Conservation (phyloP, 2,329 filamentous ascomycete species). For the Colletotrichum tropicicola region DNA sequence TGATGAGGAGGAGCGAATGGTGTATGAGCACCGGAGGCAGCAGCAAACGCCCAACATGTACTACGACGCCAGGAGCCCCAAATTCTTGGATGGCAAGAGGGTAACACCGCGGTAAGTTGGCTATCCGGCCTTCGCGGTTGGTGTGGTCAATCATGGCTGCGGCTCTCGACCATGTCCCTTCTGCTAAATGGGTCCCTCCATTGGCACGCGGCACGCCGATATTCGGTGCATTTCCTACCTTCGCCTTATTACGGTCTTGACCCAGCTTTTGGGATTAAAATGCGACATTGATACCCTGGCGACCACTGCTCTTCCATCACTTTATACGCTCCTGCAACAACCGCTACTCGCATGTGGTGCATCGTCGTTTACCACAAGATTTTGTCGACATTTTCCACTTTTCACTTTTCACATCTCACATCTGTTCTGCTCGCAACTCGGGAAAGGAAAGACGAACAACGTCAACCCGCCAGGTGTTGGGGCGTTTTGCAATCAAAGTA, state of each 20-base stretch:
- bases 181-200: background rate
- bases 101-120: slow-evolving; percentile 36
- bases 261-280: background rate
- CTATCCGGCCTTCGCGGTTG: background rate
- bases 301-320: background rate
- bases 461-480: slow-evolving; percentile 19
- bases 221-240: background rate
- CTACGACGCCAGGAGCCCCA: slow-evolving; percentile 58
- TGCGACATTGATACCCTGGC: slow-evolving; percentile 23
- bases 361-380: background rate
- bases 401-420: background rate
- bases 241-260: background rate
- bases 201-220: background rate
- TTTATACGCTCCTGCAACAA: background rate
- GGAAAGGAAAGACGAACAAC: background rate
- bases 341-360: background rate
- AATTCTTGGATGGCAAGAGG: slow-evolving; percentile 65
- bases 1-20: slow-evolving; percentile 69
- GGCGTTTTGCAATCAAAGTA: slow-evolving; percentile 21
- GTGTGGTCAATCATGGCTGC: background rate
- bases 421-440: background rate
- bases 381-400: background rate
- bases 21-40: slow-evolving; percentile 65
- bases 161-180: background rate
- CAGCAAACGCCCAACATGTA: slow-evolving; percentile 56